Conservation (phyloP, 2,329 filamentous ascomycete genomes). For the Epicoccum nigrum region DNA sequence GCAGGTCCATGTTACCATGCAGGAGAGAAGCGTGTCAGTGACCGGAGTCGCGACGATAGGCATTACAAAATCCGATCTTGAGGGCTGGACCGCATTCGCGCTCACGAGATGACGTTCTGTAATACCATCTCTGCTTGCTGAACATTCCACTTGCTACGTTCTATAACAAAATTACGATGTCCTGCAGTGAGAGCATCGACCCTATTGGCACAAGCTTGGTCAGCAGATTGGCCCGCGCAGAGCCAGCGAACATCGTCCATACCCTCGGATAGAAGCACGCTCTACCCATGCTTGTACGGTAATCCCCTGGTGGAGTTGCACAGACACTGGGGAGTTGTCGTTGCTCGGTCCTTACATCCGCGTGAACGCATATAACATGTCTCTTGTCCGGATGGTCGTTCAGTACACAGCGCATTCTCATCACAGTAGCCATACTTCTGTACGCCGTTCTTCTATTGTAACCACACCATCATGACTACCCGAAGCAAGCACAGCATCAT, state of each 20-base stretch:
- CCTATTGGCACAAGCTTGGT: conserved; percentile 14
- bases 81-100: neutral
- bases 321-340: conserved; percentile 4
- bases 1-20: conserved; percentile 7
- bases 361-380: conserved; percentile 13
- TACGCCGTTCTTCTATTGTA: neutral
- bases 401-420: neutral
- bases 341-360: conserved; percentile 14
- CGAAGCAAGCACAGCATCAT: conserved; percentile 18
- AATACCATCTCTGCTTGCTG: conserved; percentile 5
- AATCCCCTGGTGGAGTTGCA: conserved; percentile 14
- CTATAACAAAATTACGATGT: conserved; percentile 16
- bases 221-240: conserved; percentile 16
- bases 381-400: conserved; percentile 2
- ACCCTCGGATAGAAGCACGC: conserved; percentile 8
- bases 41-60: conserved; percentile 1
- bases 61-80: neutral
- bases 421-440: neutral
- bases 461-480: conserved; percentile 7
- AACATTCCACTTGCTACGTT: conserved; percentile 18
- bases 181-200: conserved; percentile 5
- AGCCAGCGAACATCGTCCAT: conserved; percentile 7
- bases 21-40: neutral
- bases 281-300: conserved; percentile 13
- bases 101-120: conserved; percentile 11